These are phyloP conservation scores for Diatrype stigma DNA, from an alignment of 2,329 filamentous ascomycete species.

Conservation along the genomic window DNA sequence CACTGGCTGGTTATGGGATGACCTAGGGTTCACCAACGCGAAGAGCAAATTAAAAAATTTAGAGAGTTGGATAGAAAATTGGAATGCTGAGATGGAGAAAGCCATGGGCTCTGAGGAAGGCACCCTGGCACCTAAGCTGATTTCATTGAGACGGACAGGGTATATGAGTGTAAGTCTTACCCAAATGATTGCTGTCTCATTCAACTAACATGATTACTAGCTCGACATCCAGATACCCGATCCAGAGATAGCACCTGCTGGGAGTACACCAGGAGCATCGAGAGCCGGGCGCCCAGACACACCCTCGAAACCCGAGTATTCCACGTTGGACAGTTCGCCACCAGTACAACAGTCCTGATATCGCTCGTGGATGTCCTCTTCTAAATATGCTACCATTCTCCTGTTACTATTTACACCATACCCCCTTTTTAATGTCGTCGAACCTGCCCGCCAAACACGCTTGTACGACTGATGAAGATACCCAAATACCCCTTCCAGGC, in stretches of 20 bases:
- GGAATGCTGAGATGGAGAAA: conserved; percentile 72
- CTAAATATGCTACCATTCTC: conserved; percentile 7
- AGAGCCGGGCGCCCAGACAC: conserved; percentile 23
- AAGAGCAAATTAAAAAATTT: conserved; percentile 68
- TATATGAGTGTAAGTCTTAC: conserved; percentile 71
- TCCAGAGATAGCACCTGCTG: conserved; percentile 61
- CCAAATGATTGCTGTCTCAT: not conserved
- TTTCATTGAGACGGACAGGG: conserved; percentile 75
- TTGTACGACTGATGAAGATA: conserved; percentile 27
- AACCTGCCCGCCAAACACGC: conserved; percentile 8
- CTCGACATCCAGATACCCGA: conserved; percentile 79
- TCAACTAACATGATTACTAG: conserved; percentile 37
- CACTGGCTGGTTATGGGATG: conserved; percentile 95
- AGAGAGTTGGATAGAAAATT: conserved; percentile 79
- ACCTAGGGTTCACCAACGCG: conserved; percentile 70
- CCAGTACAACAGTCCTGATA: not conserved
- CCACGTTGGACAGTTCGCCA: conserved; percentile 1
- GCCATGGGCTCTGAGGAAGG: conserved; percentile 47
- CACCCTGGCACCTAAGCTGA: conserved; percentile 61
- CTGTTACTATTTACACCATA: conserved; percentile 9
- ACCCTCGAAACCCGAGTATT: conserved; percentile 2
- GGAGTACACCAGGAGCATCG: conserved; percentile 40
- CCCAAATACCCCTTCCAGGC: conserved; percentile 9
- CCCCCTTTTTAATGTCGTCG: conserved; percentile 12
- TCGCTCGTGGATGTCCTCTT: not conserved